Conservation (phyloP, 2,329 filamentous ascomycete genomes). For the Pseudopyricularia javanii region DNA sequence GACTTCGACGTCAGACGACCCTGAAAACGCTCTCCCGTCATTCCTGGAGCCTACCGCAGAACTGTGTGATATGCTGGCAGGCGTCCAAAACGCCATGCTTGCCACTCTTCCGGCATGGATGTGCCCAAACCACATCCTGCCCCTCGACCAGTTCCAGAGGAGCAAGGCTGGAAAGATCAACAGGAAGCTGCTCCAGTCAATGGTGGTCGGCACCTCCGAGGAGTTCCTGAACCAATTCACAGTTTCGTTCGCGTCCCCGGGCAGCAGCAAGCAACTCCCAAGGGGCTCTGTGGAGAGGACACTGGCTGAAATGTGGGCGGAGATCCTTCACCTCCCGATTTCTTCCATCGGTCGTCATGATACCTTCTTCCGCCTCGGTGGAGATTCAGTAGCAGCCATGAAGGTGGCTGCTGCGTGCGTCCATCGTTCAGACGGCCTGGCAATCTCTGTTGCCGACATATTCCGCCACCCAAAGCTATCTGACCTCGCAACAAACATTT, state of each 20-base stretch:
- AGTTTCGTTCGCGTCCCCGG: not conserved
- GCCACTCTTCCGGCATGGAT: constrained; percentile 10
- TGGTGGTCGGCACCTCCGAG: not conserved
- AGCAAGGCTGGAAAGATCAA: not conserved
- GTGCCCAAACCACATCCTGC: constrained; percentile 12
- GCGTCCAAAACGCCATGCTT: not conserved
- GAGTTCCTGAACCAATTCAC: not conserved
- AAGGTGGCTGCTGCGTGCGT: constrained; percentile 7
- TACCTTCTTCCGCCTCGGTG: constrained; percentile 16
- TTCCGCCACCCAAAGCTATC: constrained; percentile 10
- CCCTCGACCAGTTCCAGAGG: constrained; percentile 9
- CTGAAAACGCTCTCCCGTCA: not conserved
- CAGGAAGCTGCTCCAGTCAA: not conserved
- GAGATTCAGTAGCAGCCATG: constrained; percentile 16
- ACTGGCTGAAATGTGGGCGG: not conserved
- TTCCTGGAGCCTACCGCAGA: constrained; percentile 12
- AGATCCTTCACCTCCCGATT: not conserved
- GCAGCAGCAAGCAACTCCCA: not conserved
- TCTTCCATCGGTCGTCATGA: constrained; percentile 4
- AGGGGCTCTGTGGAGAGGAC: not conserved
- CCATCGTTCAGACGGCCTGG: constrained; percentile 6
- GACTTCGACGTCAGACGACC: not conserved
- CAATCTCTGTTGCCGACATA: constrained; percentile 10
- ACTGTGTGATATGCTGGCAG: not conserved
- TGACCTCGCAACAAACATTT: constrained; percentile 6